Evolutionary conservation across 1,284 basidiomycete species (phyloP), one percentile per base, ranked within the genome.

Genomic region (Abortiporus biennis): DNA sequence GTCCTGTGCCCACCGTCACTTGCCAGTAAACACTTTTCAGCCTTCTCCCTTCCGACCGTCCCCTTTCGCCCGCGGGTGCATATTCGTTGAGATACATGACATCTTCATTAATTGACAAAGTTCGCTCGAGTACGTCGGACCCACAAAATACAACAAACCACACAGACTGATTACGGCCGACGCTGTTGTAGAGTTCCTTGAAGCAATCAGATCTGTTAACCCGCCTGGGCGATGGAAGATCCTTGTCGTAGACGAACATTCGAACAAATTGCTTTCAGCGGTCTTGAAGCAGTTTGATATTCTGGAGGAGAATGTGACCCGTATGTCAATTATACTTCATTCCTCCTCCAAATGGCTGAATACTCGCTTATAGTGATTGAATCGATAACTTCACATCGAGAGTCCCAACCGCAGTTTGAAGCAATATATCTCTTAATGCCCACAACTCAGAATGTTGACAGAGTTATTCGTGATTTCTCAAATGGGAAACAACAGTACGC

Each of bases 381-480:
- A 62, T 77, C 77, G 47, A 87, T 90, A 63, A 76, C 79, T 46
- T 79, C 63, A 57, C 60, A 76, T 57, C 76, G 93, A 51, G 81
- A 86, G 40, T 80, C 86, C 1, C 88, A 92, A 59, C 78, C 81
- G 6, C 73, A 76, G 36, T 83, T 93, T 40, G 91, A 96, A 63
- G 92, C 90, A 19, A 71, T 98, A 55, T 99, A 99, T 65, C 68
- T 99, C 48, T 72, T 99, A 47, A 95, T 94, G 72, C 90, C 96
- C 11, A 99, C 96, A 1, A 81, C 80, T 2, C 87, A 92, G 66
- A 99, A 99, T 61, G 80, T 98, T 37, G 85, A 96, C 47, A 79
- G 93, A 15, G 76, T 99, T 57, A 86, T 98, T 54, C 77, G 72
- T 22, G 94, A 97, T 64, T 95, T 92, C 58, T 71, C 76, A 6